Evolutionary conservation across 805 yeast species (phyloP), one percentile per base, ranked within the genome.

Genomic region (Kuraishia molischiana): DNA sequence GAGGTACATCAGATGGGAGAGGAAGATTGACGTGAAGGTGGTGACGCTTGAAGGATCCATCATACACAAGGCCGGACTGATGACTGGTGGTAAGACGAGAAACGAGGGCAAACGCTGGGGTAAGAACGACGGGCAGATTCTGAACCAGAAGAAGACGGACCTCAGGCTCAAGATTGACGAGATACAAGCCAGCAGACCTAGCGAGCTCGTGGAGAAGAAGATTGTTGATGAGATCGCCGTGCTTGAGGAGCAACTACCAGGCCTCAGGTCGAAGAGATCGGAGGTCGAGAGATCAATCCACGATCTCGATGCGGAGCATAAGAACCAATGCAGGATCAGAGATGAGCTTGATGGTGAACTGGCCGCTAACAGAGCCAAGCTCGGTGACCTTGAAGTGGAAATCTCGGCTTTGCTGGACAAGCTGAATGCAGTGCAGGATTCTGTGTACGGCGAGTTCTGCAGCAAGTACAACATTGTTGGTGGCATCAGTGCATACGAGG

Each of bases 31-130:
- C 35, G 76, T 74, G 30, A 86, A 84, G 54, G 56, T 83, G 35
- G 95, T 89, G 2, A 74, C 95, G 1, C 50, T 85, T 11, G 86
- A 85, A 36, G 98, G 98, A 2, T 74, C 90, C 0, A 65, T 87
- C 22, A 83, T 92, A 34, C 86, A 85, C 52, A 77, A 76, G 49
- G 79, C 90, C 4, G 95, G 95, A 5, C 66, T 87, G 28, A 85
- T 92, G 95, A 82, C 97, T 6, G 97, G 97, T 54, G 97, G 97
- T 46, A 61, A 67, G 21, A 66, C 75, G 4, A 65, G 66, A n/a
- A 64, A 64, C 29, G 58, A 66, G n/a, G 64, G 67, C 10, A 44
- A 61, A 40, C 68, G 73, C 44, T 85, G 95, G 95, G 86, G 79
- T 53, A 85, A 81, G 50, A 69, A 73, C 32, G 84, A 79, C 47